Base-by-base conservation (phyloP, 1,139 yeast species). In the Blastobotrys petasosporus region DNA sequence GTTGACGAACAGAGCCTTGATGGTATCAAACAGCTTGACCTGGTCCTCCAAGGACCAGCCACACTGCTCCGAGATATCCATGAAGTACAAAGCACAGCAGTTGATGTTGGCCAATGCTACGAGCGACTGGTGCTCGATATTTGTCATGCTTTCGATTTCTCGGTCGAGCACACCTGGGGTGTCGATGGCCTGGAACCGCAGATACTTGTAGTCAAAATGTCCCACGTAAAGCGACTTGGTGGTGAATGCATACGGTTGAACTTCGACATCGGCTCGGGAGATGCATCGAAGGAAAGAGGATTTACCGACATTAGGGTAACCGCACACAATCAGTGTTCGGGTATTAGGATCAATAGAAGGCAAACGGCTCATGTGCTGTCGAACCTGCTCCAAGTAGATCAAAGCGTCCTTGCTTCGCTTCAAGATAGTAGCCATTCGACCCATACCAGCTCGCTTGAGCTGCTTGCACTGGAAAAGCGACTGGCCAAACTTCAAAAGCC, bases 111-210 rank as follows among this genome's bases (percentile, higher is more conserved):
- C 98, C 75, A 92, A 87, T 51, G 98, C 98, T 63, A 94, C 92
- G 63, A 92, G 90, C 47, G 95, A 84, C 73, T 92, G 99, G 98
- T 92, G 92, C 74, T 92, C 99, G 67, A 92, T 94, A 70, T 94
- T 92, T 74, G 90, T 94, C 99, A 92, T 94, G 67, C 92, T 97
- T 68, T 92, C 99, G 41, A 97, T 88, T 51, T 98, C 98, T 69
- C 97, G 83, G 69, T 92, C 99, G 65, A 92, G 75, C 62, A 92
- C 90, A 74, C 99, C 99, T 28, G 99, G 99, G 31, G 99, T 92
- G 69, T 92, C 99, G 63, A 92, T 92, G 48, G 97, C 98, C 73
- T 92, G 99, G 75, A 92, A 92, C 63, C 99, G 77, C 64, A 92
- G 75, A 69, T 92, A 94, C 71, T 92, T 92, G 74, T 92, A 92